Evolutionary conservation across 2,329 filamentous ascomycete species (phyloP).

Genomic region (Pseudocercospora musae): DNA sequence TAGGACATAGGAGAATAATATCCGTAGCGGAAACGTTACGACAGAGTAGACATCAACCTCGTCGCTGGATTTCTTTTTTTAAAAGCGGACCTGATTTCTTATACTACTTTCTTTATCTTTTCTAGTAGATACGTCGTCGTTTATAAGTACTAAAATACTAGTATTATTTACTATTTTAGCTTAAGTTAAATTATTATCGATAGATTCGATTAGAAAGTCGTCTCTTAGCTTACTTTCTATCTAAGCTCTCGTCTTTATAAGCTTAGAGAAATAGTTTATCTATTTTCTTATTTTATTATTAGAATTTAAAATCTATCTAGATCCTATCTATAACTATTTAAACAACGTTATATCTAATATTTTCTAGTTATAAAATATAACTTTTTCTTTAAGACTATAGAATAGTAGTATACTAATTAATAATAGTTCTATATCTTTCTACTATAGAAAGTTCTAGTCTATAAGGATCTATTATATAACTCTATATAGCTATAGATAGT

Average conservation of each 20-base stretch:
- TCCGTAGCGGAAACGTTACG: slow-evolving; percentile 44
- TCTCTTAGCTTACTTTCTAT: slow-evolving; percentile 12
- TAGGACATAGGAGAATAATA: slow-evolving; percentile 46
- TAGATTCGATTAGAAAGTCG: slow-evolving; percentile 19
- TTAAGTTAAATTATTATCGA: slow-evolving; percentile 15
- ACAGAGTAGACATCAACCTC: slow-evolving; percentile 27
- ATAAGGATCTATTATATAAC: no score
- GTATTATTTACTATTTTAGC: slow-evolving; percentile 31
- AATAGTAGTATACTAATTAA: no score
- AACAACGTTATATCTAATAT: no score
- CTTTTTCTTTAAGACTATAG: no score
- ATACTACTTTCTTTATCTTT: slow-evolving; percentile 37
- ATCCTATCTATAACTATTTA: no score
- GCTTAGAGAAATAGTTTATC: slow-evolving; percentile 5
- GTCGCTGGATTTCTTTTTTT: slow-evolving; percentile 22
- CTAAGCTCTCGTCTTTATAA: slow-evolving; percentile 11
- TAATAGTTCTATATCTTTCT: no score
- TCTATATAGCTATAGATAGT: no score
- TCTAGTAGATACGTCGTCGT: slow-evolving; percentile 29
- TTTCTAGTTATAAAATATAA: no score
- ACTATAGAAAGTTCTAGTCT: no score
- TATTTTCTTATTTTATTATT: no score
- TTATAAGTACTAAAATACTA: slow-evolving; percentile 31
- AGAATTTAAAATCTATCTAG: no score
- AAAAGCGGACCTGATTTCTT: slow-evolving; percentile 45